Evolutionary conservation across 192 early-diverging fungal species (phyloP).

Genomic region (Entomortierella chlamydospora): DNA sequence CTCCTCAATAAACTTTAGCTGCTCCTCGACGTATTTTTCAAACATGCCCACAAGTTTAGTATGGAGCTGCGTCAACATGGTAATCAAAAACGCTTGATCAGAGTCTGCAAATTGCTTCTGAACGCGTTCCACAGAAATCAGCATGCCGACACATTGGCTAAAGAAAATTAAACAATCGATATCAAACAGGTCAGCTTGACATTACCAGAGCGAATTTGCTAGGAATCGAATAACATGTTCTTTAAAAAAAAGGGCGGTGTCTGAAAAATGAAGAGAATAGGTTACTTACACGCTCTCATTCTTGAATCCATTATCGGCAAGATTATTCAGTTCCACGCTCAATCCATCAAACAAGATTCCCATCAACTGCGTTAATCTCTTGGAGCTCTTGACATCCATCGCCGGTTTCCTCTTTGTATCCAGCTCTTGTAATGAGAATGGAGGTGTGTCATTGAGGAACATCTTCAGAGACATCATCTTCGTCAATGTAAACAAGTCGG

Average conservation of each 20-base stretch:
- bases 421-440: conserved; percentile 53
- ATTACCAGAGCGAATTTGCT: too few species aligned
- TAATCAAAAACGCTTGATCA: conserved; percentile 76
- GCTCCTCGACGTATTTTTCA: conserved; percentile 88
- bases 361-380: conserved; percentile 71
- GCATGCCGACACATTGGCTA: conserved; percentile 84
- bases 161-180: neutral
- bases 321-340: conserved; percentile 73
- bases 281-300: conserved; percentile 73
- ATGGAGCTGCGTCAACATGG: conserved; percentile 73
- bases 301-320: conserved; percentile 82
- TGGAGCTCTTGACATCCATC: conserved; percentile 77
- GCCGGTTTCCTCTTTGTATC: conserved; percentile 63
- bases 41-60: conserved; percentile 77
- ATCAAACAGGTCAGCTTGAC: neutral
- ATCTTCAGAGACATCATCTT: conserved; percentile 60
- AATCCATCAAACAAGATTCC: conserved; percentile 83
- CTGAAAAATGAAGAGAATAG: too few species aligned
- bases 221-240: too few species aligned
- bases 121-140: conserved; percentile 80
- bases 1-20: conserved; percentile 90
- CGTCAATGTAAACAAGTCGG: conserved; percentile 84
- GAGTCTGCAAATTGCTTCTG: conserved; percentile 76
- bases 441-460: conserved; percentile 57
- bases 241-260: too few species aligned